Evolutionary conservation across 768 basidiomycete species (phyloP).

Genomic region (Amanita inopinata): DNA sequence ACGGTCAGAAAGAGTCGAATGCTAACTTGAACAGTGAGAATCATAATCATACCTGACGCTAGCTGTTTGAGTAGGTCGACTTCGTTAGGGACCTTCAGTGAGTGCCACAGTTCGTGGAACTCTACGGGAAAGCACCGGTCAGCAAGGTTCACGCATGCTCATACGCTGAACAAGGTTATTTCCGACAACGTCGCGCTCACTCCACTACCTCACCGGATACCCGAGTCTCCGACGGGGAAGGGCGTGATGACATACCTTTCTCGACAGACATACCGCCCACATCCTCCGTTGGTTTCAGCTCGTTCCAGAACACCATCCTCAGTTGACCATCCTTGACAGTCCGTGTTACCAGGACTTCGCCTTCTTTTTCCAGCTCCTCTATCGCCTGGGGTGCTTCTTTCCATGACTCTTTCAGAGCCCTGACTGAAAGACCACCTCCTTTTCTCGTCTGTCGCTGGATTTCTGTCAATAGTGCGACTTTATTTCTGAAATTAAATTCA

Average conservation of each 20-base stretch:
- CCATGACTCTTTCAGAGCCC: constrained; percentile 85
- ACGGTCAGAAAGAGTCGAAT: constrained; percentile 10
- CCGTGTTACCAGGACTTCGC: constrained; percentile 81
- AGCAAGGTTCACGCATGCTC: not conserved
- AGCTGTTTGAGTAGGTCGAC: constrained; percentile 75
- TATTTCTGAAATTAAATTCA: constrained; percentile 78
- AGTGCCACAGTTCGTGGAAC: constrained; percentile 83
- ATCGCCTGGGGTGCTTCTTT: constrained; percentile 76
- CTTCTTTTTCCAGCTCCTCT: constrained; percentile 84
- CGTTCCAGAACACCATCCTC: constrained; percentile 86
- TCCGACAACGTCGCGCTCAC: not conserved
- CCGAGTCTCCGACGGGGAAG: not conserved
- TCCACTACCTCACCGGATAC: not conserved
- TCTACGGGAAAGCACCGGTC: constrained; percentile 37
- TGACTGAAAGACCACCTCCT: constrained; percentile 78
- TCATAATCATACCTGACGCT: constrained; percentile 44
- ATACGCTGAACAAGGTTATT: not conserved
- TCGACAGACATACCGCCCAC: constrained; percentile 65
- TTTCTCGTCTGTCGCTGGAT: constrained; percentile 79
- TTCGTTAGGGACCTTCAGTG: constrained; percentile 75
- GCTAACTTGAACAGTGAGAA: constrained; percentile 6
- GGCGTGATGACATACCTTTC: constrained; percentile 48
- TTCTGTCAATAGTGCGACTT: constrained; percentile 74
- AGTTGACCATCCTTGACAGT: constrained; percentile 76
- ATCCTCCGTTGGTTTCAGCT: constrained; percentile 70